Evolutionary conservation across 345 rosid species (phyloP).

Genomic region (Eucalyptus virginea): DNA sequence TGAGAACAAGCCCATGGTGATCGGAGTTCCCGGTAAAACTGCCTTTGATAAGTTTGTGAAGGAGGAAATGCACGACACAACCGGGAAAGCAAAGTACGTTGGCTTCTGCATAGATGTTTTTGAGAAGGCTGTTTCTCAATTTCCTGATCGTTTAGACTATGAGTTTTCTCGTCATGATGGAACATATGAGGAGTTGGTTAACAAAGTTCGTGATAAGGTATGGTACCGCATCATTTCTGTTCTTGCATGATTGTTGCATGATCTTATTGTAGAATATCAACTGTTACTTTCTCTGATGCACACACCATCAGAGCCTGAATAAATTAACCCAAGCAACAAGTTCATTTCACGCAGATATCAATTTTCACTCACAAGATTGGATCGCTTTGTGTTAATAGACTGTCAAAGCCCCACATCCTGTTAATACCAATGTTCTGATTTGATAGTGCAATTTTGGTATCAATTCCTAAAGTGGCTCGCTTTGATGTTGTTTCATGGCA

Average conservation of each 20-base stretch:
- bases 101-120: constrained; percentile 50
- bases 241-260: background rate
- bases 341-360: background rate
- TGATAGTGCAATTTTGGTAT: background rate
- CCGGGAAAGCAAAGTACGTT: background rate
- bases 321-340: background rate
- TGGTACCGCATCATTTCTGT: background rate
- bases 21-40: constrained; percentile 32
- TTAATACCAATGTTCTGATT: background rate
- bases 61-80: background rate
- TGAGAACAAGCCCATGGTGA: background rate
- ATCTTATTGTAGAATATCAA: background rate
- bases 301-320: background rate
- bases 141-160: background rate
- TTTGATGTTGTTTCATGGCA: background rate
- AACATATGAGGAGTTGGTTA: constrained; percentile 24
- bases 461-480: background rate
- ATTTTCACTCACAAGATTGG: background rate
- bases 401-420: background rate
- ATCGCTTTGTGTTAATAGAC: background rate
- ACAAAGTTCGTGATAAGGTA: constrained; percentile 34
- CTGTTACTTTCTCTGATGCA: background rate
- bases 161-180: constrained; percentile 10
- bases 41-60: constrained; percentile 27
- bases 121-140: background rate